A percentile compares a stretch with the other conserved stretches of the same genome.
Evolutionary conservation across 2,329 filamentous ascomycete genomes (phyloP).

Genomic region (Fusarium albosuccineum): DNA sequence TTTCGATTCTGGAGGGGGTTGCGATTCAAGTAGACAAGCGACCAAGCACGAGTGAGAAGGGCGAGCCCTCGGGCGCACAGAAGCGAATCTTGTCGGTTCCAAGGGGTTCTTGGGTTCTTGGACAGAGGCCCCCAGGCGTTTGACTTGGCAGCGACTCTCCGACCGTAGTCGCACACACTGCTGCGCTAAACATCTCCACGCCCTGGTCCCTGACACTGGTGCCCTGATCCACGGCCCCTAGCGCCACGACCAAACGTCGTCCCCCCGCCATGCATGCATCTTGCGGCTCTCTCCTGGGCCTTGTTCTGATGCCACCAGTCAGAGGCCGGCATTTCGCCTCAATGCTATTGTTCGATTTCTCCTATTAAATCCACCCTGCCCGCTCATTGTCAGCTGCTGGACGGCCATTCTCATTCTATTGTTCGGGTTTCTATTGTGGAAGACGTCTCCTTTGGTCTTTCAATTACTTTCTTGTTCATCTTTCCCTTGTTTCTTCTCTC

Average conservation of each 20-base stretch:
- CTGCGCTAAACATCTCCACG: slow-evolving; percentile 36
- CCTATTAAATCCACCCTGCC: slow-evolving; percentile 45
- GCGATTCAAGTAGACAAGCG: slow-evolving; percentile 24
- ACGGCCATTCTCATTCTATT: slow-evolving; percentile 46
- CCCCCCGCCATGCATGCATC: slow-evolving; percentile 44
- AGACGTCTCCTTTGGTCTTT: slow-evolving; percentile 44
- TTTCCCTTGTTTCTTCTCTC: slow-evolving; percentile 34
- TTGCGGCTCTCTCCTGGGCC: slow-evolving; percentile 47
- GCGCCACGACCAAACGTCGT: slow-evolving; percentile 35
- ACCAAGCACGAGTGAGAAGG: slow-evolving; percentile 6
- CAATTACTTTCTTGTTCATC: slow-evolving; percentile 41
- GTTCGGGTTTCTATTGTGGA: slow-evolving; percentile 44
- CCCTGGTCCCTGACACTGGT: slow-evolving; percentile 37
- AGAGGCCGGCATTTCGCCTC: slow-evolving; percentile 19
- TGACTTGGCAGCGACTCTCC: slow-evolving; percentile 45
- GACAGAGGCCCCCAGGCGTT: slow-evolving; percentile 33
- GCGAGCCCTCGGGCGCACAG: slow-evolving; percentile 12
- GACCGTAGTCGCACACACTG: slow-evolving; percentile 38
- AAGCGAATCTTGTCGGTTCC: slow-evolving; percentile 22
- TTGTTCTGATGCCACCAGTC: slow-evolving; percentile 43
- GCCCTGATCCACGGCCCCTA: slow-evolving; percentile 40
- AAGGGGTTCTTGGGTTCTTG: slow-evolving; percentile 38
- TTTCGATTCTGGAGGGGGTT: not conserved
- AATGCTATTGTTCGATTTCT: slow-evolving; percentile 42
- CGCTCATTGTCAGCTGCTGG: slow-evolving; percentile 41